Evolutionary conservation across 2,329 filamentous ascomycete genomes (phyloP).

Genomic region (Venturia pyrina): DNA sequence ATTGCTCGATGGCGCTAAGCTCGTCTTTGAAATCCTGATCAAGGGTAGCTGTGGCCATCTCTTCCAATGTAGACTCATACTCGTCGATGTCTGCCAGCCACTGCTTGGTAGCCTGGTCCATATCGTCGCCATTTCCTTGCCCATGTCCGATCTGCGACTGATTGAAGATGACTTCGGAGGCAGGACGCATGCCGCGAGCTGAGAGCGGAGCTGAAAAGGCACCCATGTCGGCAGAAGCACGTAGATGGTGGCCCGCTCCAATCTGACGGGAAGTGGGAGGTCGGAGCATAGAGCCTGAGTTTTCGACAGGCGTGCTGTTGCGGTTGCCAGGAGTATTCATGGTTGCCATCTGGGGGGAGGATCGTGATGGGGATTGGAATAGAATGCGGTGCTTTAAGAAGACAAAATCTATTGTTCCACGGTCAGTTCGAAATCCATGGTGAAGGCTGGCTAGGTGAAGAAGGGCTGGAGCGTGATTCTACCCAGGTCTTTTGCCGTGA

Average conservation of each 20-base stretch:
- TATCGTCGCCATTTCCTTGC: slow-evolving; percentile 68
- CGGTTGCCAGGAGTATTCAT: slow-evolving; percentile 56
- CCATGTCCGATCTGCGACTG: slow-evolving; percentile 58
- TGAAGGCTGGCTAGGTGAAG: background rate
- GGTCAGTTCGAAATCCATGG: background rate
- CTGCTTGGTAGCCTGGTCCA: slow-evolving; percentile 91
- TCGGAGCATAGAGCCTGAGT: slow-evolving; percentile 70
- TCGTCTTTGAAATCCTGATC: slow-evolving; percentile 99
- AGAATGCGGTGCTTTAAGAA: background rate
- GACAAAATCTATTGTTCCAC: background rate
- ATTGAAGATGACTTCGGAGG: slow-evolving; percentile 86
- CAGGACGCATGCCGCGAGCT: slow-evolving; percentile 75
- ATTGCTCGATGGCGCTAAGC: slow-evolving; percentile 96
- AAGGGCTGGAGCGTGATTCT: background rate
- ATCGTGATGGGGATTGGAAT: background rate
- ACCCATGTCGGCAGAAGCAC: slow-evolving; percentile 93
- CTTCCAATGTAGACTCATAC: slow-evolving; percentile 95
- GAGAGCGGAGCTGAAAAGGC: slow-evolving; percentile 60
- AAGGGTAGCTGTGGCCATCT: slow-evolving; percentile 97
- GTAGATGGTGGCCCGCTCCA: slow-evolving; percentile 72
- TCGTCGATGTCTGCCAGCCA: slow-evolving; percentile 99
- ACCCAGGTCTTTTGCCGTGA: background rate
- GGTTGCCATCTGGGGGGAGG: slow-evolving; percentile 30
- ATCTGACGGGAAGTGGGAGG: slow-evolving; percentile 70
- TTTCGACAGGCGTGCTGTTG: slow-evolving; percentile 86